Evolutionary conservation across 768 basidiomycete species (phyloP).

Genomic region (Boletales sp.): DNA sequence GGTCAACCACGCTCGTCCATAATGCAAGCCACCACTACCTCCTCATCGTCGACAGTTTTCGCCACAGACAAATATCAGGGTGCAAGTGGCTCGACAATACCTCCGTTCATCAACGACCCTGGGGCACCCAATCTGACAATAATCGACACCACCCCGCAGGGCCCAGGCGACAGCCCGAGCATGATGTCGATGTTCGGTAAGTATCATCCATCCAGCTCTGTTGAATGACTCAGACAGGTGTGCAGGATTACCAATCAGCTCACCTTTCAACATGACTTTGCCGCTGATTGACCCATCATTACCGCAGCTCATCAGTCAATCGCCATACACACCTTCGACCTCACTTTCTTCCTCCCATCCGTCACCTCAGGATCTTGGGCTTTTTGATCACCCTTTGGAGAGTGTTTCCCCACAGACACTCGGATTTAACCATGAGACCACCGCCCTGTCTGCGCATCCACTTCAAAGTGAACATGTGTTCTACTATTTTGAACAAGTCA

Average conservation of each 20-base stretch:
- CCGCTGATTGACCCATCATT: constrained; percentile 27
- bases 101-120: constrained; percentile 20
- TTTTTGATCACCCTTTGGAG: constrained; percentile 35
- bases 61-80: constrained; percentile 26
- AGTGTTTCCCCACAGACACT: constrained; percentile 30
- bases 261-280: constrained; percentile 27
- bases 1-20: constrained; percentile 71
- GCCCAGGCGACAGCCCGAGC: constrained; percentile 22
- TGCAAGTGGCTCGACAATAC: constrained; percentile 17
- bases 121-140: constrained; percentile 20
- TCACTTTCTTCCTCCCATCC: constrained; percentile 33
- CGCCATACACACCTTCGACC: constrained; percentile 33
- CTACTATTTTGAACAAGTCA: constrained; percentile 75
- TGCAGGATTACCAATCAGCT: constrained; percentile 27
- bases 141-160: constrained; percentile 13
- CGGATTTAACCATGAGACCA: constrained; percentile 20
- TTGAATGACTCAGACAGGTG: constrained; percentile 9
- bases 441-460: constrained; percentile 35
- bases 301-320: constrained; percentile 28
- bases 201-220: neutral
- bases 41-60: constrained; percentile 34
- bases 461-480: constrained; percentile 58
- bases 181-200: constrained; percentile 29
- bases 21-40: constrained; percentile 33
- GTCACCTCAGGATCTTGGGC: constrained; percentile 30